Evolutionary conservation across 2,329 filamentous ascomycete genomes (phyloP).

Genomic region (Leptosphaerulina australis): DNA sequence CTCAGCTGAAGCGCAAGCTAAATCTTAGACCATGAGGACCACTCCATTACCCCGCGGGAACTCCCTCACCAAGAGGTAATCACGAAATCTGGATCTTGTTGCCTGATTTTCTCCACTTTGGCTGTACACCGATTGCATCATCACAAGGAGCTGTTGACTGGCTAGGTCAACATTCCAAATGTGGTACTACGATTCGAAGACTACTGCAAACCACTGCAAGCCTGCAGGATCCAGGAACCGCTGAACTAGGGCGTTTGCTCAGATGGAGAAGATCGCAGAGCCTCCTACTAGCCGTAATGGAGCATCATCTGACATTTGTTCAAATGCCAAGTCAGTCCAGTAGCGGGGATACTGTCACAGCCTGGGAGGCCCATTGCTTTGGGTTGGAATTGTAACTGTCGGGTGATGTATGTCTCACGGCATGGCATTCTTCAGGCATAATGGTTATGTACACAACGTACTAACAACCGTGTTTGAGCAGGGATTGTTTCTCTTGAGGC

Average conservation of each 20-base stretch:
- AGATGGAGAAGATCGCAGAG: conserved; percentile 43
- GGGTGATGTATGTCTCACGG: conserved; percentile 38
- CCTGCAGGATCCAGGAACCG: conserved; percentile 29
- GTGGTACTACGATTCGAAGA: conserved; percentile 3
- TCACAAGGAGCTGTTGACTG: neutral
- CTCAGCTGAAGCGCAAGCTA: conserved; percentile 9
- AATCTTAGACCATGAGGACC: conserved; percentile 1
- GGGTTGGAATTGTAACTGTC: conserved; percentile 38
- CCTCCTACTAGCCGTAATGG: conserved; percentile 33
- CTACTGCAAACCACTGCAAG: conserved; percentile 20
- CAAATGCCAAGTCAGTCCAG: conserved; percentile 29
- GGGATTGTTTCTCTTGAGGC: neutral
- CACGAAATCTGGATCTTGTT: conserved; percentile 18
- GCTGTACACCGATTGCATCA: conserved; percentile 11
- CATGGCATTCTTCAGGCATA: conserved; percentile 11
- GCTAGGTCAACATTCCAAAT: neutral
- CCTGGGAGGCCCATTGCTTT: conserved; percentile 26
- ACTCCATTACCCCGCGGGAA: conserved; percentile 16
- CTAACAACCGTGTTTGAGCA: neutral
- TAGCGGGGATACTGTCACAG: conserved; percentile 32
- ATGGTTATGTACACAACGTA: conserved; percentile 30
- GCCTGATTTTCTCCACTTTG: conserved; percentile 15
- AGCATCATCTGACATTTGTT: conserved; percentile 21
- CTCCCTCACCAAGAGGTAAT: too few relatives aligned
- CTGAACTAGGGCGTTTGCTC: conserved; percentile 32